These are phyloP conservation scores for Diplotaxis tenuifolia DNA, from an alignment of 345 rosid genomes.

Conservation along the genomic window DNA sequence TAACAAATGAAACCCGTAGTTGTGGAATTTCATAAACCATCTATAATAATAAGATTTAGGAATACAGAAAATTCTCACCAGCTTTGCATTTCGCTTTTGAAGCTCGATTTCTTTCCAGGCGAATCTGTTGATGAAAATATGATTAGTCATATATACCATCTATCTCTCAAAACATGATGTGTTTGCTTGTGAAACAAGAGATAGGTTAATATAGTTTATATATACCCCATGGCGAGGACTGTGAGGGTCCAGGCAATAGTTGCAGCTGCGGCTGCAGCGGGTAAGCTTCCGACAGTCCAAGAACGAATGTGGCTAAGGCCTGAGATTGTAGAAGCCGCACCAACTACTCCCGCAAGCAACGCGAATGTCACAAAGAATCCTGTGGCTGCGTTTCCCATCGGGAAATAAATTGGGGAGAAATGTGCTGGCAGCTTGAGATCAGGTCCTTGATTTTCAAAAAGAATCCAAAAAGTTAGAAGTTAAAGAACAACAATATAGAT, in stretches of 20 bases:
- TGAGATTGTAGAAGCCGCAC: slow-evolving; percentile 69
- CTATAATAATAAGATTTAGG: neutral
- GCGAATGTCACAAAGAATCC: slow-evolving; percentile 87
- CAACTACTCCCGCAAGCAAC: slow-evolving; percentile 83
- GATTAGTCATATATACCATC: slow-evolving; percentile 15
- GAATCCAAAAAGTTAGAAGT: neutral
- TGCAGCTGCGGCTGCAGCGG: slow-evolving; percentile 72
- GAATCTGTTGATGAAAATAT: slow-evolving; percentile 47
- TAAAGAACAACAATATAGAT: neutral
- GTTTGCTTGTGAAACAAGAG: neutral
- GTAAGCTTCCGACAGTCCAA: slow-evolving; percentile 64
- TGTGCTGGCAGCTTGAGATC: slow-evolving; percentile 76
- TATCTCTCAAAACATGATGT: neutral
- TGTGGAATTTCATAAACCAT: neutral
- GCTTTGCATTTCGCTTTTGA: slow-evolving; percentile 58
- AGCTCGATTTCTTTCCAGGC: slow-evolving; percentile 89
- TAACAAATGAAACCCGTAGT: neutral
- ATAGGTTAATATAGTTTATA: neutral
- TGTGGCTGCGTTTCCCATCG: slow-evolving; percentile 97
- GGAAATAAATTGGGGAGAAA: slow-evolving; percentile 87
- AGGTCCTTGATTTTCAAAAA: slow-evolving; percentile 46
- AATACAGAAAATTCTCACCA: slow-evolving; percentile 50
- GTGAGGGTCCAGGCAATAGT: slow-evolving; percentile 88
- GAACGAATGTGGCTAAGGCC: slow-evolving; percentile 69
- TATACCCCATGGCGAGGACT: slow-evolving; percentile 88